Conservation (phyloP, 345 rosid species). For the Triadica sebifera region DNA sequence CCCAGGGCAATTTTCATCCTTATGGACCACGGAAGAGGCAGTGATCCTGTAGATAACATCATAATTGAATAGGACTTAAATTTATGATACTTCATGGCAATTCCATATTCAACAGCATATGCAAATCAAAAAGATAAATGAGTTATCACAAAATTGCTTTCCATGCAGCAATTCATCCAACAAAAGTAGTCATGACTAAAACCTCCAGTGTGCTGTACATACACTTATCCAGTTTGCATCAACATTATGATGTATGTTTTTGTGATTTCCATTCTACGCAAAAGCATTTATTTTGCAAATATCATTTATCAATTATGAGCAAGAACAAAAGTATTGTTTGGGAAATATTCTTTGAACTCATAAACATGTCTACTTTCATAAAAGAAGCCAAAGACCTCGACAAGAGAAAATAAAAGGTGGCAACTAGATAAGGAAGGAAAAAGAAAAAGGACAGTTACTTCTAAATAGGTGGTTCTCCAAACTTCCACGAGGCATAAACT, state of each 20-base stretch:
- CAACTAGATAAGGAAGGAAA: background rate
- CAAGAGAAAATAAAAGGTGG: background rate
- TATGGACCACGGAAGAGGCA: conserved; percentile 97
- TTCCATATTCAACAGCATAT: background rate
- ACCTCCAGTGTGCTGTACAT: background rate
- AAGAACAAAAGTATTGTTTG: no score
- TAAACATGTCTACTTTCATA: background rate
- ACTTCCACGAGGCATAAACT: conserved; percentile 97
- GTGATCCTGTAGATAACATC: conserved; percentile 53
- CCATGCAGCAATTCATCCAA: background rate
- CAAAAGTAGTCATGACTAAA: background rate
- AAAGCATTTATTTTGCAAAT: no score
- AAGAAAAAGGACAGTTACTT: conserved; percentile 37
- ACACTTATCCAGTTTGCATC: background rate
- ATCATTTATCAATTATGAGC: no score
- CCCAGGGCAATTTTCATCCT: conserved; percentile 95
- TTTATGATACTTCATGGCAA: background rate
- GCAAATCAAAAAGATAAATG: background rate
- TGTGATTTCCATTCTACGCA: no score
- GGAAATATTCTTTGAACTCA: background rate
- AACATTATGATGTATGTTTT: background rate
- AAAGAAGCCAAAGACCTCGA: background rate
- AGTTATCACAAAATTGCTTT: background rate
- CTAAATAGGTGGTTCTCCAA: conserved; percentile 97
- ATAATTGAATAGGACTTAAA: conserved; percentile 6